Evolutionary conservation across 129 eudicot species (phyloP), one percentile per base, ranked within the genome.

Genomic region (Flaveria brownii): DNA sequence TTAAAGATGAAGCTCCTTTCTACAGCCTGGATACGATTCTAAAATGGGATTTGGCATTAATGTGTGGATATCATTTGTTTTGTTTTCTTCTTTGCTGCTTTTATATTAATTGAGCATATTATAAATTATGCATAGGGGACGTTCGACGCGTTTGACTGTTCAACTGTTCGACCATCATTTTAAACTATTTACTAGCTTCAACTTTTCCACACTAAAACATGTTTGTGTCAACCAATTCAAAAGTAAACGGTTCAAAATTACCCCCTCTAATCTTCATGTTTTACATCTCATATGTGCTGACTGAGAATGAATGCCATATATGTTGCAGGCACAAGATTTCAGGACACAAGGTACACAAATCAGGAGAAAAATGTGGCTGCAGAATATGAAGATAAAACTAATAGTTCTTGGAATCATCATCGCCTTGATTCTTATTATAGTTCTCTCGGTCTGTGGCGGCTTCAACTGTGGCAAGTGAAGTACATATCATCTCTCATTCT

Each of bases 371-470:
- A 85, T 85, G 90, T 85, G 90, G 92, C 9, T 75, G 64, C 88
- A 88, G 71, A 88, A 88, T 20, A 88, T 88, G 92, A 88, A 88
- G 85, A 86, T 88, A 43, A 86, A 88, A 77, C 78, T 88, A 42
- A 77, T 88, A 46, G 90, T 83, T 50, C 68, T 85, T n/a, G 88
- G 84, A 23, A 88, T 88, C 77, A 47, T 88, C 51, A 20, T 78
- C 15, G 84, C 83, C n/a, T 69, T 88, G 71, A 68, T 81, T 50
- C 84, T 88, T 61, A 76, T 88, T 61, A 88, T 85, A 67, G 33
- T 85, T 68, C 77, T 85, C 41, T 75, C 89, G 0, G 80, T 88
- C 12, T 88, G 92, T 78, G 89, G 82, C 39, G 84, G 88, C 71
- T 88, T 88, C 87, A 83, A 85, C 22, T 88, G 92, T 76, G 83